A percentile compares a stretch with the other conserved stretches of the same genome.
Evolutionary conservation across 2,329 filamentous ascomycete genomes (phyloP).

Genomic region (Madurella mycetomatis): DNA sequence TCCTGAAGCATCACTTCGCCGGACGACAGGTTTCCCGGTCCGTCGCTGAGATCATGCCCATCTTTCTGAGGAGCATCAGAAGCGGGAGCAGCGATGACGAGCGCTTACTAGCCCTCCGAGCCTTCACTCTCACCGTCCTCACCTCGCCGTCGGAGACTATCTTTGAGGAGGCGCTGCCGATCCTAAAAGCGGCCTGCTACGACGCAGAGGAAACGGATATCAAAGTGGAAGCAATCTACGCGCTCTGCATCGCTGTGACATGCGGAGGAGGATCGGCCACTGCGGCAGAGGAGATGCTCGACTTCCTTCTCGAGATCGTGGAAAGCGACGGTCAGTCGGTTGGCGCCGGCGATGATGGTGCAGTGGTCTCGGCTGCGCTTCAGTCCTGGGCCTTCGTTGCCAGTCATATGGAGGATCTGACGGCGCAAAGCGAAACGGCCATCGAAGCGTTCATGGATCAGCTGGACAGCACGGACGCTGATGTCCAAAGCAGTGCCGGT

Average conservation of each 20-base stretch:
- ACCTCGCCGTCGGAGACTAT: constrained; percentile 61
- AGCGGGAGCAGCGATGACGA: constrained; percentile 65
- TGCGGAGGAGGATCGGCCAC: constrained; percentile 70
- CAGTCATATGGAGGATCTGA: constrained; percentile 70
- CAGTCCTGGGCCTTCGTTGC: constrained; percentile 77
- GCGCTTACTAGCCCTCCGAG: constrained; percentile 64
- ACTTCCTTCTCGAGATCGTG: constrained; percentile 71
- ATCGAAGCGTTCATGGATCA: constrained; percentile 82
- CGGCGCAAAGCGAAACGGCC: constrained; percentile 64
- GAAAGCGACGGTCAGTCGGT: constrained; percentile 73
- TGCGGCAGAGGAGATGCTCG: constrained; percentile 66
- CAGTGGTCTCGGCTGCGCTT: constrained; percentile 69
- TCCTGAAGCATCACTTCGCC: constrained; percentile 65
- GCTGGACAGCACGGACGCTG: constrained; percentile 67
- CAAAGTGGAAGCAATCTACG: constrained; percentile 69
- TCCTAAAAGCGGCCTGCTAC: constrained; percentile 59
- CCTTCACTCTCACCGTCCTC: constrained; percentile 65
- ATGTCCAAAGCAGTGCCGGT: constrained; percentile 72
- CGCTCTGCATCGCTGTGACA: constrained; percentile 66
- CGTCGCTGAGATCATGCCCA: constrained; percentile 57
- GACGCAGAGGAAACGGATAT: constrained; percentile 61
- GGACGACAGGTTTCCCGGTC: constrained; percentile 56
- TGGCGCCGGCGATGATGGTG: constrained; percentile 64
- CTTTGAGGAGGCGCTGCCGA: constrained; percentile 56
- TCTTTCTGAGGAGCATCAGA: constrained; percentile 67